phyloP scores from a whole-genome alignment of 2,329 filamentous ascomycete species.

The Pyrenophora teres region DNA sequence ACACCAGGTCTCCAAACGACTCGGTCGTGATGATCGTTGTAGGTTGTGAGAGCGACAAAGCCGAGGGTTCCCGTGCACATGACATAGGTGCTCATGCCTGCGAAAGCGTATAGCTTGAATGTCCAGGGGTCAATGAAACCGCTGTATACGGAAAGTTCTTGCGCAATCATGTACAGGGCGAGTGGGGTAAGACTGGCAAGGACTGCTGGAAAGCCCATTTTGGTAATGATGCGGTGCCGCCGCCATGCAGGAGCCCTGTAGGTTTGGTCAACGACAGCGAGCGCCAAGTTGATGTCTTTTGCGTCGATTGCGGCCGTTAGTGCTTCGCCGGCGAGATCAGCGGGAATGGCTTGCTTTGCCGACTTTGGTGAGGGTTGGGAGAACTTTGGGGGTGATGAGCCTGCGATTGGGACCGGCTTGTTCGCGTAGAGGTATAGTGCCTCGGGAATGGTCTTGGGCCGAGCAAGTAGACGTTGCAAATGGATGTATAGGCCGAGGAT shows the following conservation, averaged over 20 bases:
- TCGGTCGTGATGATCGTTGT: slow-evolving; percentile 93
- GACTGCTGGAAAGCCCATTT: slow-evolving; percentile 63
- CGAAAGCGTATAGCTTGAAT: slow-evolving; percentile 79
- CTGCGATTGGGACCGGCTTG: slow-evolving; percentile 73
- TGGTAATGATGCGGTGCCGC: slow-evolving; percentile 69
- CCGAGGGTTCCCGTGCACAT: slow-evolving; percentile 81
- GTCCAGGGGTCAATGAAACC: slow-evolving; percentile 75
- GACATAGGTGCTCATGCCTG: slow-evolving; percentile 81
- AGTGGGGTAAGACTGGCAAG: slow-evolving; percentile 64
- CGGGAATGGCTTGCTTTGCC: slow-evolving; percentile 72
- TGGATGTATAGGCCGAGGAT: slow-evolving; percentile 76
- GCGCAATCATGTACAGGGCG: slow-evolving; percentile 72
- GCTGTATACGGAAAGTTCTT: slow-evolving; percentile 69
- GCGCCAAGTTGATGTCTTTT: slow-evolving; percentile 76
- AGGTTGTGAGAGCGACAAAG: slow-evolving; percentile 79
- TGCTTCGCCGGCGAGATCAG: slow-evolving; percentile 71
- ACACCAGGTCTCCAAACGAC: slow-evolving; percentile 89
- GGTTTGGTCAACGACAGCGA: slow-evolving; percentile 73
- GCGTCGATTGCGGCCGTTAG: slow-evolving; percentile 79
- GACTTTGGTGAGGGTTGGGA: slow-evolving; percentile 66
- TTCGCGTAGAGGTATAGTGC: slow-evolving; percentile 81
- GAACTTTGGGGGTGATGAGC: slow-evolving; percentile 54
- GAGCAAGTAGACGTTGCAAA: slow-evolving; percentile 73
- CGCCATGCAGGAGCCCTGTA: slow-evolving; percentile 70
- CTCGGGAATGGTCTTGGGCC: slow-evolving; percentile 75